Evolutionary conservation across 208 protist species (phyloP), one percentile per base, ranked within the genome.

Genomic region (Porcisia deanei): DNA sequence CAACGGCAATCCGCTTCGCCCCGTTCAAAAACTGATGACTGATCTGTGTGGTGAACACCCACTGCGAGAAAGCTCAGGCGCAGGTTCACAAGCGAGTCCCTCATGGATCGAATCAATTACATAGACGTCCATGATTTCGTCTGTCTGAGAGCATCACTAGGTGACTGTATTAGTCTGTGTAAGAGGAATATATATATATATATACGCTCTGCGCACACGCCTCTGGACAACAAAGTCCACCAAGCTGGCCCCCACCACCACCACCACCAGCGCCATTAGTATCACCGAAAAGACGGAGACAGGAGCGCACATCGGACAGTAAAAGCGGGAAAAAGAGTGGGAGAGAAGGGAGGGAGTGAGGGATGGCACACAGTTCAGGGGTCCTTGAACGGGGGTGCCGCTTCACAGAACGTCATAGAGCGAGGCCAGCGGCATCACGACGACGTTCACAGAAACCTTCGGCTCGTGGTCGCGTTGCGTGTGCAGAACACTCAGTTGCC

Each of bases 401-500:
- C 18, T 47, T 60, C 47, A 55, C 25, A 66, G 25, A n/a, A 72
- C 7, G 34, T 87, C 78, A 34, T 83, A 77, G 7, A 77, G 71
- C 63, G 73, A 71, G 74, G 73, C 81, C 39, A 93, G 71, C 37
- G 92, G 84, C 67, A 86, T 85, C 12, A 95, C 79, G 0, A 94
- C 87, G 30, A 95, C 76, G 6, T 82, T 91, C 67, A 94, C 92
- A 1, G 83, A 89, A n/a, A 88, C 92, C 73, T 85, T 83, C 57
- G 88, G 73, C 54, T 91, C 84, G 67, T 88, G 79, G 54, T 94
- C 88, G 12, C 85, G 82, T 59, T 88, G 80, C 72, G 73, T 87
- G 85, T 95, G 90, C 30, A 93, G 66, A 18, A 97, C 88, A 68
- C 91, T 91, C 14, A 97, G 84, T 75, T 95, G 89, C 49, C 80